phyloP scores from a whole-genome alignment of 441 rosid species.

The Populus hybrid region DNA sequence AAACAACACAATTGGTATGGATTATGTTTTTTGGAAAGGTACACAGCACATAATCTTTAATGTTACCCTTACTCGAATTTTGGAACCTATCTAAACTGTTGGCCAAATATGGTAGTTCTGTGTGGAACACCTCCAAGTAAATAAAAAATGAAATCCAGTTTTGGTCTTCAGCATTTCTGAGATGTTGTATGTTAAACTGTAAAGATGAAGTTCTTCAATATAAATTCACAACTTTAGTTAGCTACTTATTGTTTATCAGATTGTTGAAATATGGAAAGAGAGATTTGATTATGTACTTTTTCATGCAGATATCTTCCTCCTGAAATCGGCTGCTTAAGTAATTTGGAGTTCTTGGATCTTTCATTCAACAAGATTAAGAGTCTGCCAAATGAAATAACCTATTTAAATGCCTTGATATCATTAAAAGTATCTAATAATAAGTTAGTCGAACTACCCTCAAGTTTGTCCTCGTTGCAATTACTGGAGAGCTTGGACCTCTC shows the following conservation, averaged over 20 bases:
- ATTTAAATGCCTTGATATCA: constrained; percentile 57
- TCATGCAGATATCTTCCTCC: constrained; percentile 82
- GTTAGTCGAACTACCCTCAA: constrained; percentile 60
- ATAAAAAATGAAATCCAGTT: neutral
- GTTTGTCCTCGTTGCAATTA: constrained; percentile 61
- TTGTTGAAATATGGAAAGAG: neutral
- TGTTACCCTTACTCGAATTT: neutral
- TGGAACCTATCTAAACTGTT: neutral
- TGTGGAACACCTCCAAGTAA: neutral
- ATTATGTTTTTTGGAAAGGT: neutral
- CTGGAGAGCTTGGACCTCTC: constrained; percentile 81
- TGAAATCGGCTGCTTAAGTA: constrained; percentile 82
- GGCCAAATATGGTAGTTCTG: neutral
- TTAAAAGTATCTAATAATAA: constrained; percentile 85
- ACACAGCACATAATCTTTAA: neutral
- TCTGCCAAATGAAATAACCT: constrained; percentile 71
- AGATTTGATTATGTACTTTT: constrained; percentile 16
- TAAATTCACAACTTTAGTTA: neutral
- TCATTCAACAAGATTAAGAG: constrained; percentile 88
- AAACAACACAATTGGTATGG: neutral
- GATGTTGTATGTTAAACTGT: neutral
- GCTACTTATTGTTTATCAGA: neutral
- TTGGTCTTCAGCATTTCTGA: neutral
- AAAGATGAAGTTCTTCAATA: neutral
- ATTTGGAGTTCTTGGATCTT: constrained; percentile 78